Evolutionary conservation across 2,329 filamentous ascomycete species (phyloP), one percentile per base, ranked within the genome.

Genomic region (Neopestalotiopsis rosae): DNA sequence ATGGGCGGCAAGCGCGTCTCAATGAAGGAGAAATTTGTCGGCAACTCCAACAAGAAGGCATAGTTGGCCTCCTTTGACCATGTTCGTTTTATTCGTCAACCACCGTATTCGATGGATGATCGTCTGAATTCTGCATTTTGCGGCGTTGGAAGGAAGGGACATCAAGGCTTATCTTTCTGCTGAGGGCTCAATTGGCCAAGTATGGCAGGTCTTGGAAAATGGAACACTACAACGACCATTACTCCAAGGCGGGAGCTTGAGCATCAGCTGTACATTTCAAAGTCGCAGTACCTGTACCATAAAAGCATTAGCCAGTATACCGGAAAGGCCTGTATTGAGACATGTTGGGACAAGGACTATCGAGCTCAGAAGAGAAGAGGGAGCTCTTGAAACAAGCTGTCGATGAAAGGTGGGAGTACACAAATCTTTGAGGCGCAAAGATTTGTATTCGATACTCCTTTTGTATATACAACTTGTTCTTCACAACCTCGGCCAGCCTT

Each of bases 1-100:
- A 85, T 97, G 78, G 94, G 90, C 34, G 92, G 91, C 30, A 93
- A 92, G 78, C 87, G 90, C 70, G 76, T 88, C 40, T 77, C 82
- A 56, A 82, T 88, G 73, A 80, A 81, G 79, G 92, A 83, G 74
- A 81, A 82, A 42, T 83, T 83, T 32, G 32, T 17, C 69, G 65
- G 57, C 32, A 42, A 38, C 34, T 61, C 65, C 52, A 67, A 67
- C 65, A 67, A 59, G 57, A 59, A 62, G 52, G 45, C 28, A 57
- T 66, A 66, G 52, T 38, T 32, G 17, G 24, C 62, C 62, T 45
- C 38, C 0, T 4, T 24, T 38, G 38, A 45, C 30, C 28, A 14
- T 63, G 13, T 63, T 40, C 20, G 32, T 62, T n/a, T 45, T 34
- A 65, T 10, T 12, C n/a, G 38, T 34, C 28, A 34, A 65, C 30